These are phyloP conservation scores for Flaveria ramosissima DNA, from an alignment of 129 eudicot species.

Conservation along the genomic window DNA sequence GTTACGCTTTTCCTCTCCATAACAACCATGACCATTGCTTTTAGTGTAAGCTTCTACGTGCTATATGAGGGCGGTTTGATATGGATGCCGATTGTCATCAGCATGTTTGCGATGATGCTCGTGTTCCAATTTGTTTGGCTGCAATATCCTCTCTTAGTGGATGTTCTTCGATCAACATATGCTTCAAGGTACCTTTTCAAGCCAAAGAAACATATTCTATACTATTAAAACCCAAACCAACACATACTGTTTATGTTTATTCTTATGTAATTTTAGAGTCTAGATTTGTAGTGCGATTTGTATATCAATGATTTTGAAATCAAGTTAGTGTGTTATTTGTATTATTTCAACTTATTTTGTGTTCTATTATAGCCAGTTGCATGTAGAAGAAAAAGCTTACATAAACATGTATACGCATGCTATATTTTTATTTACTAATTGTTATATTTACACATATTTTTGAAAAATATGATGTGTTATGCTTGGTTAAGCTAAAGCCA, in stretches of 20 bases:
- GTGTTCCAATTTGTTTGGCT: slow-evolving; percentile 39
- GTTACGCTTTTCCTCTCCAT: slow-evolving; percentile 41
- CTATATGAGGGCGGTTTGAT: slow-evolving; percentile 27
- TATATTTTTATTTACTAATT: too few relatives aligned
- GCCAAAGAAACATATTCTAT: slow-evolving; percentile 23
- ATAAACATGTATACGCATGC: too few relatives aligned
- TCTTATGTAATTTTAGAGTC: background rate
- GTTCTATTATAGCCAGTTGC: too few relatives aligned
- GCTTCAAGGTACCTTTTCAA: slow-evolving; percentile 39
- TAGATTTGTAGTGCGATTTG: background rate
- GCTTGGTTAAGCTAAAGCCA: background rate
- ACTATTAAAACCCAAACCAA: slow-evolving; percentile 11
- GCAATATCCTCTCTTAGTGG: slow-evolving; percentile 52
- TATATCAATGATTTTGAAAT: background rate
- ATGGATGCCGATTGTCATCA: slow-evolving; percentile 39
- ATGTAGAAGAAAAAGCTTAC: too few relatives aligned
- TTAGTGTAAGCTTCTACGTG: slow-evolving; percentile 39
- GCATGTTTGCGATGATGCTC: slow-evolving; percentile 40
- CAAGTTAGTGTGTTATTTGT: too few relatives aligned
- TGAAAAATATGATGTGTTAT: too few relatives aligned
- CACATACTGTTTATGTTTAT: background rate
- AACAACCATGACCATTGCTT: slow-evolving; percentile 40
- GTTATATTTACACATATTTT: too few relatives aligned
- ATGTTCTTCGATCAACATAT: slow-evolving; percentile 44
- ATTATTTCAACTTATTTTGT: too few relatives aligned